A percentile compares a stretch with the other conserved stretches of the same genome.
Evolutionary conservation across 2,329 filamentous ascomycete species (phyloP).

Genomic region (Passalora sequoiae): DNA sequence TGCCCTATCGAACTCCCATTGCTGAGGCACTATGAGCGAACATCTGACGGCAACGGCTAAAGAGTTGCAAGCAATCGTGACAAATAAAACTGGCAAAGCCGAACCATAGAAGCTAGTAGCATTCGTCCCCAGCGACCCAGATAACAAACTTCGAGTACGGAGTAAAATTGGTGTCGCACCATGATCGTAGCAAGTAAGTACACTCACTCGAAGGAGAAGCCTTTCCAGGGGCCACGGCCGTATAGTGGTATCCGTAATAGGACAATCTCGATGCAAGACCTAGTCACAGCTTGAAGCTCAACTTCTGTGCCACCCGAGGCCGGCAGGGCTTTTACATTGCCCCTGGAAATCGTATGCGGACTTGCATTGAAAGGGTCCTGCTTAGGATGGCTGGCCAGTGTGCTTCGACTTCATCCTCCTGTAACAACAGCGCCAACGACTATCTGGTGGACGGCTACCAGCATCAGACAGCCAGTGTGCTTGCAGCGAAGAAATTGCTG

Average conservation of each 20-base stretch:
- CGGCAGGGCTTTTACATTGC: conserved; percentile 62
- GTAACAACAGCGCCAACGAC: conserved; percentile 38
- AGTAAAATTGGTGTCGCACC: conserved; percentile 46
- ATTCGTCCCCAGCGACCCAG: conserved; percentile 55
- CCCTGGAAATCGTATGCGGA: conserved; percentile 63
- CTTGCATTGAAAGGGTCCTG: conserved; percentile 65
- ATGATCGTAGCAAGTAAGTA: conserved; percentile 63
- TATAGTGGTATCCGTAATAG: conserved; percentile 98
- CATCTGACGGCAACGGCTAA: conserved; percentile 26
- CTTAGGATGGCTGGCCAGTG: conserved; percentile 29
- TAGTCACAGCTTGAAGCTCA: conserved; percentile 72
- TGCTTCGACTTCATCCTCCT: conserved; percentile 34
- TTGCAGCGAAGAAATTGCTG: conserved; percentile 34
- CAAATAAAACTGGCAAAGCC: conserved; percentile 29
- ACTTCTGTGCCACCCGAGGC: conserved; percentile 58
- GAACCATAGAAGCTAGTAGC: conserved; percentile 59
- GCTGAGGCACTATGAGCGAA: conserved; percentile 25
- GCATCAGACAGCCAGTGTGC: conserved; percentile 57
- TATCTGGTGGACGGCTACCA: conserved; percentile 60
- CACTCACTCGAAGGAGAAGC: no score
- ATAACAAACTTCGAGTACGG: conserved; percentile 30
- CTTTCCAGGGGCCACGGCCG: conserved; percentile 90
- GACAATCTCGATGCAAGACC: conserved; percentile 77
- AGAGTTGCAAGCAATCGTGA: conserved; percentile 23
- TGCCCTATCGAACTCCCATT: conserved; percentile 23